phyloP scores from a whole-genome alignment of 139 green algal genomes.

The Marvania coccoides region DNA sequence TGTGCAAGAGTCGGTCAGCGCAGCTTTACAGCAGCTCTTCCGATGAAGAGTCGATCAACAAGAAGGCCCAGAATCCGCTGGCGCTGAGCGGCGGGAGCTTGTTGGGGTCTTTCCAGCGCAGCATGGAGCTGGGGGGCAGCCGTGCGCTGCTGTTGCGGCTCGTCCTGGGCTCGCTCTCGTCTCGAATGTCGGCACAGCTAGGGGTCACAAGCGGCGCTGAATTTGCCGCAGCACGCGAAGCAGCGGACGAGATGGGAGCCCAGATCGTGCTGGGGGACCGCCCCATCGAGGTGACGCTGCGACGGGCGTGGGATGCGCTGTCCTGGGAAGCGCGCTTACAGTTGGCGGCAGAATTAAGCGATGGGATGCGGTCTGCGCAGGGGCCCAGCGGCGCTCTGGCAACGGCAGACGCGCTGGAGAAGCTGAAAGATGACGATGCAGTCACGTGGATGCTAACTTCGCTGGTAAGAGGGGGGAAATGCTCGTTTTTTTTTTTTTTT shows the following conservation, averaged over 20 bases:
- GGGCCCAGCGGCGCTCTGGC: neutral
- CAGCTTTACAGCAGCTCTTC: constrained; percentile 23
- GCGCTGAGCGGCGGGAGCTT: constrained; percentile 35
- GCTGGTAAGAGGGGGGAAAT: too few species aligned
- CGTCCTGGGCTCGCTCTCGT: constrained; percentile 29
- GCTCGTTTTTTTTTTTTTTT: too few species aligned
- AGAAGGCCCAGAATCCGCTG: constrained; percentile 32
- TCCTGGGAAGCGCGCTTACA: constrained; percentile 5
- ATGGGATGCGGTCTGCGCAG: neutral
- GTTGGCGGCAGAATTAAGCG: constrained; percentile 38
- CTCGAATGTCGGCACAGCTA: constrained; percentile 13
- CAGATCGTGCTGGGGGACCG: constrained; percentile 77
- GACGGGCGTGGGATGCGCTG: constrained; percentile 58
- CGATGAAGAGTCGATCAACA: neutral
- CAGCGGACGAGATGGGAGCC: constrained; percentile 44
- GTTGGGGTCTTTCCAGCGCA: constrained; percentile 31
- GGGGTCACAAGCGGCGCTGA: constrained; percentile 43
- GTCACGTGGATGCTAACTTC: constrained; percentile 24
- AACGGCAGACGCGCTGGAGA: constrained; percentile 2
- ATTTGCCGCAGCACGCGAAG: constrained; percentile 45
- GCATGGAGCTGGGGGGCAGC: constrained; percentile 48
- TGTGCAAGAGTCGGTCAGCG: constrained; percentile 54
- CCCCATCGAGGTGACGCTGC: constrained; percentile 77
- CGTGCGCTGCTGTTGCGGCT: constrained; percentile 55
- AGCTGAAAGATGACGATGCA: constrained; percentile 35